These are phyloP conservation scores for Hymenoscyphus infarciens DNA, from an alignment of 2,329 filamentous ascomycete species.

Conservation along the genomic window DNA sequence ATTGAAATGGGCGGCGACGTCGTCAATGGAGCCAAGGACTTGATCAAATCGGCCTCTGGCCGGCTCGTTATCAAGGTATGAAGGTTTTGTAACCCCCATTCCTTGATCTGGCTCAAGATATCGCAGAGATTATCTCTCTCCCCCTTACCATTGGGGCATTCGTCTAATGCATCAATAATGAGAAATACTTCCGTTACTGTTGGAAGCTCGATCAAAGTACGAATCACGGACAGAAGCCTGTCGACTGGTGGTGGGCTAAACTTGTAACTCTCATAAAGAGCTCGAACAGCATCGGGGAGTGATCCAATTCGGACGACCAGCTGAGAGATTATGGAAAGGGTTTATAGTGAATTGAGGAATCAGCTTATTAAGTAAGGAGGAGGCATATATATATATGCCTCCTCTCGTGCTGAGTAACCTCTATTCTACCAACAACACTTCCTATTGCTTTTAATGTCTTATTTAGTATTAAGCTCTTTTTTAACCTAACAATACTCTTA, in stretches of 20 bases:
- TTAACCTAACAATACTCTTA: no score
- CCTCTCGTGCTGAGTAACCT: no score
- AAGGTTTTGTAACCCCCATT: background rate
- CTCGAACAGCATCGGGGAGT: slow-evolving; percentile 21
- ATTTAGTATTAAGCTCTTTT: no score
- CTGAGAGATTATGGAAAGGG: no score
- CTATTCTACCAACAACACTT: no score
- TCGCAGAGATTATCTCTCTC: slow-evolving; percentile 21
- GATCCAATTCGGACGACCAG: slow-evolving; percentile 20
- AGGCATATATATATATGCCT: no score
- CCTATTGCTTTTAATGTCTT: no score
- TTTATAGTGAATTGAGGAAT: no score
- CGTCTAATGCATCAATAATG: slow-evolving; percentile 35
- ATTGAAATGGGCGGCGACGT: slow-evolving; percentile 16
- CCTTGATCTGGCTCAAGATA: background rate
- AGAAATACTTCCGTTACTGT: slow-evolving; percentile 28
- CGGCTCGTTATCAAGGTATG: background rate
- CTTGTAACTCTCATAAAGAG: slow-evolving; percentile 30
- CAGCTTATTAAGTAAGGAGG: no score
- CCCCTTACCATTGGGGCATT: slow-evolving; percentile 37
- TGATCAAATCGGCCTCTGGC: background rate
- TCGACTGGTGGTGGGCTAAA: slow-evolving; percentile 31
- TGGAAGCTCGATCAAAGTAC: slow-evolving; percentile 26
- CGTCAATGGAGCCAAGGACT: slow-evolving; percentile 29
- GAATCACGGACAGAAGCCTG: slow-evolving; percentile 26